Conservation (phyloP, 2,329 filamentous ascomycete genomes). For the Penicillium nordicum region DNA sequence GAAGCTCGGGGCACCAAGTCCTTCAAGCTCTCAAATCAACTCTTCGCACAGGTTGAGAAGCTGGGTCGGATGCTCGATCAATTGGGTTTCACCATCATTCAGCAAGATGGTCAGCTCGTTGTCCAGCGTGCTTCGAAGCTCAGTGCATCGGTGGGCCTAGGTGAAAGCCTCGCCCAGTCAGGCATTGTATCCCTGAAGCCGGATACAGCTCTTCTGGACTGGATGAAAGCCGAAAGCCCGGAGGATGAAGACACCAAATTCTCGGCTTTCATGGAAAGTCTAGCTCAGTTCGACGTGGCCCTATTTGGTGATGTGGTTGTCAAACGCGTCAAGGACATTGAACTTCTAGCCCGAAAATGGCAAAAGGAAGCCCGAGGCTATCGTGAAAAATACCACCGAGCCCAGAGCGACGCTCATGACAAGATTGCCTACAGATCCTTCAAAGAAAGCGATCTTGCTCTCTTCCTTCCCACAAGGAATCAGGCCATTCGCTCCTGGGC, state of each 20-base stretch:
- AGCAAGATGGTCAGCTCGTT: conserved; percentile 68
- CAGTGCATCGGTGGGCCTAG: conserved; percentile 35
- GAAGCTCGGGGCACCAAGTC: conserved; percentile 69
- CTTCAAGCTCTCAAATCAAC: conserved; percentile 76
- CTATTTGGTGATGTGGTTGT: conserved; percentile 79
- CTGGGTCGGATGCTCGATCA: conserved; percentile 80
- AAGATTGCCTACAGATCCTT: conserved; percentile 96
- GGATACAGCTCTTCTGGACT: conserved; percentile 73
- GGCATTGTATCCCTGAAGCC: conserved; percentile 39
- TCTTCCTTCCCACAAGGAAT: conserved; percentile 92
- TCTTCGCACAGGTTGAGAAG: conserved; percentile 80
- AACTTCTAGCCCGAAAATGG: conserved; percentile 88
- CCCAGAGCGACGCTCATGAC: conserved; percentile 82
- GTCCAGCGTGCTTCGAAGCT: conserved; percentile 68
- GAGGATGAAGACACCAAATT: conserved; percentile 71
- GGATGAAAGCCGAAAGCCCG: conserved; percentile 68
- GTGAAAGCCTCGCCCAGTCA: conserved; percentile 36
- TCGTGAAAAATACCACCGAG: conserved; percentile 76
- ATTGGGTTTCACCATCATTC: conserved; percentile 76
- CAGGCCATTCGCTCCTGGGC: conserved; percentile 95
- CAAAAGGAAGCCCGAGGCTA: conserved; percentile 84
- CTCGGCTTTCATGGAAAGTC: conserved; percentile 65
- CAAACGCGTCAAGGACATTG: conserved; percentile 87
- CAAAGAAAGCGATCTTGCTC: conserved; percentile 89
- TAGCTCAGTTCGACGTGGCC: conserved; percentile 79